phyloP scores from a whole-genome alignment of 768 basidiomycete species.

The Hygrocybe punicea region DNA sequence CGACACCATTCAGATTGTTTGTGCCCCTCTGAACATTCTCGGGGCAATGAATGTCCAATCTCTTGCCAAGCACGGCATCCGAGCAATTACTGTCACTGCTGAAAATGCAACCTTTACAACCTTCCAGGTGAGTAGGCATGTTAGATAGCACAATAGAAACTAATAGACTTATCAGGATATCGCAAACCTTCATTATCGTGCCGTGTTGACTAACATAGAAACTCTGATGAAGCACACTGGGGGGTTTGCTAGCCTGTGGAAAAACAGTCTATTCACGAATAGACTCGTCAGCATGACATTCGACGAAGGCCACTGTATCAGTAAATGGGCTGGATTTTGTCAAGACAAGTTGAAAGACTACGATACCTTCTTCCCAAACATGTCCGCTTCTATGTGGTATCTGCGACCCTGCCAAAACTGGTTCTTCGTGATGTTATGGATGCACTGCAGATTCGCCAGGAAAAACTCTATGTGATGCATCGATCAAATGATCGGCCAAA shows the following conservation, averaged over 20 bases:
- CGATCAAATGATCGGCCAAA: constrained; percentile 17
- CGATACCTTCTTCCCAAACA: not conserved
- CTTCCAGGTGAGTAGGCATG: constrained; percentile 20
- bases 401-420: not conserved
- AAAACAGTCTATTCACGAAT: constrained; percentile 20
- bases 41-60: constrained; percentile 7
- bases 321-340: constrained; percentile 33
- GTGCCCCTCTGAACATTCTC: not conserved
- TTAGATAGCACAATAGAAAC: constrained; percentile 11
- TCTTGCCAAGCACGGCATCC: constrained; percentile 23
- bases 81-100: constrained; percentile 19
- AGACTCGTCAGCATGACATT: constrained; percentile 29
- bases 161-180: constrained; percentile 17
- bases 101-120: constrained; percentile 13
- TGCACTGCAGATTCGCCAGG: too few relatives aligned
- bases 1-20: not conserved
- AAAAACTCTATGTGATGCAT: constrained; percentile 15
- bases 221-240: constrained; percentile 11
- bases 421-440: too few relatives aligned
- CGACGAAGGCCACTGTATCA: constrained; percentile 38
- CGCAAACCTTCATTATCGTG: constrained; percentile 13
- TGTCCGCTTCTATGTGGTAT: not conserved
- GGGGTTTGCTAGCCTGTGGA: too few relatives aligned
- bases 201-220: constrained; percentile 25
- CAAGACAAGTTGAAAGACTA: constrained; percentile 25